A percentile compares a stretch with the other conserved stretches of the same genome.
Evolutionary conservation across 371 early-diverging fungal genomes (phyloP).

Genomic region (Mortierella polycephala): DNA sequence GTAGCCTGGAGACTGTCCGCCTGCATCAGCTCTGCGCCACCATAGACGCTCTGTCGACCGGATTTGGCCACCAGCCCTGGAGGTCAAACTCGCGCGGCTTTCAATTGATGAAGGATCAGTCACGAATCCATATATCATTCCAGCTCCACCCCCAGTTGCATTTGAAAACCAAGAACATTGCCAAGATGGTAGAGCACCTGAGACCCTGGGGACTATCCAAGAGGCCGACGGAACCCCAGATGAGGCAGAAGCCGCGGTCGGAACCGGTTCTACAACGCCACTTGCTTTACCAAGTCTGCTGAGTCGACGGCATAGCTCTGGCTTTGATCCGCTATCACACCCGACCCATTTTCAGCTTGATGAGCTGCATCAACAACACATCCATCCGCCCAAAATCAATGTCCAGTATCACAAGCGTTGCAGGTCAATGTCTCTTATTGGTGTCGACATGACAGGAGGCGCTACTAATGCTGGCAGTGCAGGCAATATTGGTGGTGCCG

Average conservation of each 20-base stretch:
- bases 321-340: conserved; percentile 15
- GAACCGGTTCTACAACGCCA: neutral
- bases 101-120: conserved; percentile 30
- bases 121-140: conserved; percentile 20
- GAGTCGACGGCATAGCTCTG: conserved; percentile 9
- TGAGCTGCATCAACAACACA: conserved; percentile 12
- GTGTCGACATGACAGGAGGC: neutral
- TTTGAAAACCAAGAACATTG: neutral
- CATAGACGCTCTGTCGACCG: conserved; percentile 42
- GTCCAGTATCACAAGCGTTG: conserved; percentile 14
- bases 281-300: too few relatives aligned
- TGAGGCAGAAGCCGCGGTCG: neutral
- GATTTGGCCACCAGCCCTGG: conserved; percentile 47
- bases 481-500: neutral
- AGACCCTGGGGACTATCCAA: neutral
- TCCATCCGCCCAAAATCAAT: conserved; percentile 14
- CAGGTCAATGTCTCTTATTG: conserved; percentile 3
- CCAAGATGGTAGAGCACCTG: neutral
- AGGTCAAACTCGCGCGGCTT: conserved; percentile 34
- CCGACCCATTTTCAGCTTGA: conserved; percentile 9
- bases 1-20: conserved; percentile 15
- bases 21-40: conserved; percentile 21
- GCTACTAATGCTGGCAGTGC: neutral
- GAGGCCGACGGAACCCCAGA: neutral
- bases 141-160: conserved; percentile 21